A percentile compares a stretch with the other conserved stretches of the same genome.
Conservation (phyloP, 352 stramenopile species). For the Pythium grandisporangium region DNA sequence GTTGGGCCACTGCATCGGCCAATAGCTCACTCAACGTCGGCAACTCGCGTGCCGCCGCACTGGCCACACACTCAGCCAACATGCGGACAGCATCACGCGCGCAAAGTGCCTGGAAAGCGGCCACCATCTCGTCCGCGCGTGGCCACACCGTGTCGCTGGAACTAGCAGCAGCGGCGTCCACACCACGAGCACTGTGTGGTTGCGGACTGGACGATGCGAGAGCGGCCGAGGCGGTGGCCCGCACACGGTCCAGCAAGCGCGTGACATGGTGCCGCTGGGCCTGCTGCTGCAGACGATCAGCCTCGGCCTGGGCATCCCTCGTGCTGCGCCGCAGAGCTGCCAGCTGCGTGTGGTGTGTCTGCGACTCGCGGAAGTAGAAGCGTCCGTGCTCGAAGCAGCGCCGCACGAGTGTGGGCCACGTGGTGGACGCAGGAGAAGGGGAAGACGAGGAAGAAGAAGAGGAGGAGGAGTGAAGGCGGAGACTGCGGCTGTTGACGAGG, state of each 20-base stretch:
- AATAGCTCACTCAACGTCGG: conserved; percentile 26
- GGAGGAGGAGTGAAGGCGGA: no score
- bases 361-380: conserved; percentile 12
- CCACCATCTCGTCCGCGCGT: conserved; percentile 27
- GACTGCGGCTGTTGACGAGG: no score
- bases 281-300: conserved; percentile 24
- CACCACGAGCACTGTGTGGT: no score
- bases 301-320: conserved; percentile 20
- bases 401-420: conserved; percentile 16
- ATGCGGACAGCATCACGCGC: conserved; percentile 26
- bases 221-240: conserved; percentile 5
- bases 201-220: no score
- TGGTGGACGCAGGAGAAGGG: background rate
- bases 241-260: conserved; percentile 14
- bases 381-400: conserved; percentile 35
- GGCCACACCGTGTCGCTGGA: no score
- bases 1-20: conserved; percentile 29
- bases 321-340: conserved; percentile 2
- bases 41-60: conserved; percentile 23
- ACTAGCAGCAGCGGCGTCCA: no score
- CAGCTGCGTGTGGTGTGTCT: conserved; percentile 7
- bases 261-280: conserved; percentile 25
- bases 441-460: no score
- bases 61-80: conserved; percentile 25
- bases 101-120: conserved; percentile 30